phyloP scores from a whole-genome alignment of 1,284 basidiomycete species.

The Marasmius sp. region DNA sequence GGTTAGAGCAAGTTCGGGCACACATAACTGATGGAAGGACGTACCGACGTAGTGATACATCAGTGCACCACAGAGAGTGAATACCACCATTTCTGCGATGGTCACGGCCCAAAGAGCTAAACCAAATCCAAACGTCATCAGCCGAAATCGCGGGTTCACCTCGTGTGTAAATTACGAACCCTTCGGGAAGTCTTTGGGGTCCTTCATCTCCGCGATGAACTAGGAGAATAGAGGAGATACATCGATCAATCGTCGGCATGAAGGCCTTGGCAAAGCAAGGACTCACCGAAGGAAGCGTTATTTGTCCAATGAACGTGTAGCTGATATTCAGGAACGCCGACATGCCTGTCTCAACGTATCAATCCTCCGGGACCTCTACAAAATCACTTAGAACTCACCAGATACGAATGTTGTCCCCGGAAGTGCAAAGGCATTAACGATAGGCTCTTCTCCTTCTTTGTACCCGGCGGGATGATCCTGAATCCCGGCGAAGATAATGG shows the following conservation, averaged over 20 bases:
- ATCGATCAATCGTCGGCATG: background rate
- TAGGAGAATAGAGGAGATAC: conserved; percentile 14
- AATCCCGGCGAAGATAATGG: conserved; percentile 52
- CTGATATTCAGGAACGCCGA: conserved; percentile 48
- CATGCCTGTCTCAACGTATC: conserved; percentile 28
- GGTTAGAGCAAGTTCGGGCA: background rate
- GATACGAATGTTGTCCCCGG: conserved; percentile 56
- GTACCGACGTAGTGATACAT: conserved; percentile 53
- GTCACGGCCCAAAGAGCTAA: conserved; percentile 45
- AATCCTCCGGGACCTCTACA: background rate
- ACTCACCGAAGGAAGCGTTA: conserved; percentile 41
- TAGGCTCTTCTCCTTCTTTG: conserved; percentile 32
- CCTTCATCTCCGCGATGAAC: conserved; percentile 59
- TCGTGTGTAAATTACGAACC: conserved; percentile 26
- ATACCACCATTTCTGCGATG: conserved; percentile 56
- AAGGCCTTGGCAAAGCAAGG: background rate
- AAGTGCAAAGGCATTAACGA: conserved; percentile 38
- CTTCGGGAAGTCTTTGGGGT: conserved; percentile 67
- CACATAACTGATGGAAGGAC: background rate
- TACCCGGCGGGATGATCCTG: conserved; percentile 46
- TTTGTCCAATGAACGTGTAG: conserved; percentile 67
- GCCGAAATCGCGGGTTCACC: background rate
- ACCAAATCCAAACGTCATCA: background rate
- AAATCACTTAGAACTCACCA: conserved; percentile 26
- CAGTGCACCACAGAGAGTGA: conserved; percentile 60